Evolutionary conservation across 495 filamentous ascomycete genomes (phyloP), one percentile per base, ranked within the genome.

Genomic region (Aspergillus wentii): DNA sequence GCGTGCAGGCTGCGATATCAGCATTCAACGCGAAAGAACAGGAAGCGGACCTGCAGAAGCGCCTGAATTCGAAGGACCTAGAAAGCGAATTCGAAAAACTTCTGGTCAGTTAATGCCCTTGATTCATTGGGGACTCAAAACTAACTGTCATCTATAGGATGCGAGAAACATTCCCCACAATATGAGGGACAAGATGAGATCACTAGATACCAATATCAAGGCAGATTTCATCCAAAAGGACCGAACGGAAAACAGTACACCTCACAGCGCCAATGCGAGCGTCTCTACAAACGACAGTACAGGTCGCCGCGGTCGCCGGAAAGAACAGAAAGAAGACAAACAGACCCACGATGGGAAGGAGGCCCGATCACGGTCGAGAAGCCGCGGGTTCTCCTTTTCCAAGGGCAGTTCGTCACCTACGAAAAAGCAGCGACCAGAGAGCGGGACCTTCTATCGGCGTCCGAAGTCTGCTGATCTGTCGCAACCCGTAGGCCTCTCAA

Each of bases 171-270:
- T 98, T 35, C 90, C 92, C 14, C 83, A 92, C 46, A 85, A 94
- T 42, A 89, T 94, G 72, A 75, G 88, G 36, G 83, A 91, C 54
- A 89, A 89, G 62, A 95, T 98, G 88, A 79, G 92, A 19, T 87
- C 78, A 20, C 68, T 98, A 33, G 86, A 87, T 38, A 78, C 83
- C 38, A 85, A 83, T 18, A 88, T 98, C 61, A 98, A 98, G 63
- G 83, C 83, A 45, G 89, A 98, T 43, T 95, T 98, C 46, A 87
- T 97, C 50, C 78, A 82, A 43, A 88, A 95, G 52, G 85, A 95
- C 52, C 84, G 80, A 62, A 77, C 79, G 1, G 83, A 85, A 46
- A 81, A 66, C 32, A 49, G 35, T n/a, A 57, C 62, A 4, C 60
- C 66, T 8, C 52, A 51, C 41, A 65, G 62, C 14, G 57, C 46